These are phyloP conservation scores for Thielaviopsis populi DNA, from an alignment of 2,329 filamentous ascomycete genomes.

Conservation along the genomic window DNA sequence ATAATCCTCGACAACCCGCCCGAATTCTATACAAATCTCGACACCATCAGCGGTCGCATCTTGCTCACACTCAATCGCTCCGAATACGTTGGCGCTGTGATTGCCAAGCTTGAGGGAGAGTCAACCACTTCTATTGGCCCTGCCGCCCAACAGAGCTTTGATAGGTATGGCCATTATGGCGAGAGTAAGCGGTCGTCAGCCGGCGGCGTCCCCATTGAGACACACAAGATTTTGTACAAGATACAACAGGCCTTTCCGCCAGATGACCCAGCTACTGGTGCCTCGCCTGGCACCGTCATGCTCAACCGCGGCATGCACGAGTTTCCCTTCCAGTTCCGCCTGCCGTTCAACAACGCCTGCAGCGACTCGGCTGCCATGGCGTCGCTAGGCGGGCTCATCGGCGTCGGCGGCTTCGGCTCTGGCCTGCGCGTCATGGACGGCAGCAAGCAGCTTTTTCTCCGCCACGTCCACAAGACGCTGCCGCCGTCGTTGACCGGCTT, in stretches of 20 bases:
- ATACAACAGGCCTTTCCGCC: conserved; percentile 58
- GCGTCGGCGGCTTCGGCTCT: conserved; percentile 36
- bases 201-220: conserved; percentile 35
- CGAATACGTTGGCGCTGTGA: conserved; percentile 55
- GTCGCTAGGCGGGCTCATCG: conserved; percentile 37
- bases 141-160: conserved; percentile 27
- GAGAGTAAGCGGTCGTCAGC: conserved; percentile 20
- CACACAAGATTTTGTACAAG: conserved; percentile 62
- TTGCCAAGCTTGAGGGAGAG: conserved; percentile 75
- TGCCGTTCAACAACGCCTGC: conserved; percentile 63
- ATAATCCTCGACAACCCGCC: conserved; percentile 51
- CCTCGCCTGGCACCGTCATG: conserved; percentile 36
- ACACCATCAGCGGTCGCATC: conserved; percentile 50
- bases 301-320: conserved; percentile 56
- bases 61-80: conserved; percentile 44
- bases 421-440: conserved; percentile 48
- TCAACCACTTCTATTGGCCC: conserved; percentile 47
- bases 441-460: conserved; percentile 44
- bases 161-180: conserved; percentile 20
- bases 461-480: conserved; percentile 70
- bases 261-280: conserved; percentile 29
- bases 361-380: conserved; percentile 38
- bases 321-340: conserved; percentile 66
- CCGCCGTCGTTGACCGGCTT: conserved; percentile 83
- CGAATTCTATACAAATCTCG: conserved; percentile 67